phyloP scores from a whole-genome alignment of 441 rosid genomes.

The Populus hybrid region DNA sequence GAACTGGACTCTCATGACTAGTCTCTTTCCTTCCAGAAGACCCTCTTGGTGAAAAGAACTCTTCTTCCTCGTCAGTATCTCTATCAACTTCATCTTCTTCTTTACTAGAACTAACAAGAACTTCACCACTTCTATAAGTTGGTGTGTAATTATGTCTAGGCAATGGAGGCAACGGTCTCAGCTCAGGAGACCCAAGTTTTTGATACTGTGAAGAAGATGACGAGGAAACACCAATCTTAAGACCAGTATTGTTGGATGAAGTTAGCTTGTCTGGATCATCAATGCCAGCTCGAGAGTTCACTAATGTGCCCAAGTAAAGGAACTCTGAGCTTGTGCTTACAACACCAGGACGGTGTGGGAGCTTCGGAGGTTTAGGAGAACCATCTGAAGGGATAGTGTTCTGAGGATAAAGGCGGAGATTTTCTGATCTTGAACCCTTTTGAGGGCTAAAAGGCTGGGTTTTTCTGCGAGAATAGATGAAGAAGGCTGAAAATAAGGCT shows the following conservation, averaged over 20 bases:
- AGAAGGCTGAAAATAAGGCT: slow-evolving; percentile 34
- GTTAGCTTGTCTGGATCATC: slow-evolving; percentile 32
- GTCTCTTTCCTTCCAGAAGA: slow-evolving; percentile 48
- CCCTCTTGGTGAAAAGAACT: slow-evolving; percentile 85
- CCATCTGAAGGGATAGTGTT: slow-evolving; percentile 56
- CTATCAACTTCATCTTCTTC: slow-evolving; percentile 24
- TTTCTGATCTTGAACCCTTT: slow-evolving; percentile 48
- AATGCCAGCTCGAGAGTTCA: slow-evolving; percentile 39
- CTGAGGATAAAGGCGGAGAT: slow-evolving; percentile 61
- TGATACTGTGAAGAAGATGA: slow-evolving; percentile 45
- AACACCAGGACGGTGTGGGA: slow-evolving; percentile 33
- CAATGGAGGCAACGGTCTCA: slow-evolving; percentile 75
- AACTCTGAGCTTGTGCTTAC: slow-evolving; percentile 60
- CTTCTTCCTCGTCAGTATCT: slow-evolving; percentile 54
- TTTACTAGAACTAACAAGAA: slow-evolving; percentile 27
- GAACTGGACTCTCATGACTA: slow-evolving; percentile 34
- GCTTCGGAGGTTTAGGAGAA: slow-evolving; percentile 30
- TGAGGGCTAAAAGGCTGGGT: slow-evolving; percentile 31
- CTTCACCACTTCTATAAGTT: slow-evolving; percentile 40
- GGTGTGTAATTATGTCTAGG: slow-evolving; percentile 47
- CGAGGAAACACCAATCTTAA: slow-evolving; percentile 45
- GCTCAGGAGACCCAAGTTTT: slow-evolving; percentile 76
- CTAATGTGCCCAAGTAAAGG: slow-evolving; percentile 75
- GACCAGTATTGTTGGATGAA: slow-evolving; percentile 32
- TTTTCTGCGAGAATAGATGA: slow-evolving; percentile 41